Conservation (phyloP, 805 yeast genomes). For the Suhomyces vadensis region DNA sequence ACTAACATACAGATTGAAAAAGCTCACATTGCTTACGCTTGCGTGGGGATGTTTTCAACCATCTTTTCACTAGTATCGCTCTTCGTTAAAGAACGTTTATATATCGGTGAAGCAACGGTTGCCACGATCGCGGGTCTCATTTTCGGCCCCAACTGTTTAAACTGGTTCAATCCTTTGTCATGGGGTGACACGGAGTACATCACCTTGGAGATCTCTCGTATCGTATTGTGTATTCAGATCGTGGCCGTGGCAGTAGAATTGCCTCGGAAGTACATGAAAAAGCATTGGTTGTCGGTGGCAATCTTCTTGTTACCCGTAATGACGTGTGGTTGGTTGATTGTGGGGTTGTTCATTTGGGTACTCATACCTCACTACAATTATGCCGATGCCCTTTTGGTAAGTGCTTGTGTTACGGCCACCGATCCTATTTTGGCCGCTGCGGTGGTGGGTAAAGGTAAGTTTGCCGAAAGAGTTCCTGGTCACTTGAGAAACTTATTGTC, state of each 20-base stretch:
- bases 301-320: slow-evolving; percentile 80
- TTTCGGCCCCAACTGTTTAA: slow-evolving; percentile 82
- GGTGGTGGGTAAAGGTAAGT: slow-evolving; percentile 91
- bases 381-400: slow-evolving; percentile 67
- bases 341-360: slow-evolving; percentile 77
- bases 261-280: slow-evolving; percentile 84
- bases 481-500: slow-evolving; percentile 80
- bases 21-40: slow-evolving; percentile 86
- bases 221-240: slow-evolving; percentile 82
- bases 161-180: slow-evolving; percentile 77
- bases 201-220: slow-evolving; percentile 79
- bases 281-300: slow-evolving; percentile 77
- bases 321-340: slow-evolving; percentile 87
- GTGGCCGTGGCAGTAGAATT: slow-evolving; percentile 94
- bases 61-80: slow-evolving; percentile 79
- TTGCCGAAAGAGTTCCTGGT: slow-evolving; percentile 90
- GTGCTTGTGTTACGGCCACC: slow-evolving; percentile 92
- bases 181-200: slow-evolving; percentile 88
- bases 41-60: slow-evolving; percentile 80
- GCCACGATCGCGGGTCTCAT: slow-evolving; percentile 84
- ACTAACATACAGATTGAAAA: slow-evolving; percentile 43
- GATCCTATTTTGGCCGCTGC: slow-evolving; percentile 96
- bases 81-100: slow-evolving; percentile 77
- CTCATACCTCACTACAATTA: slow-evolving; percentile 73
- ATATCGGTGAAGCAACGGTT: slow-evolving; percentile 89